These are phyloP conservation scores for Kodamaea plutei DNA, from an alignment of 1,139 yeast species.

Conservation along the genomic window DNA sequence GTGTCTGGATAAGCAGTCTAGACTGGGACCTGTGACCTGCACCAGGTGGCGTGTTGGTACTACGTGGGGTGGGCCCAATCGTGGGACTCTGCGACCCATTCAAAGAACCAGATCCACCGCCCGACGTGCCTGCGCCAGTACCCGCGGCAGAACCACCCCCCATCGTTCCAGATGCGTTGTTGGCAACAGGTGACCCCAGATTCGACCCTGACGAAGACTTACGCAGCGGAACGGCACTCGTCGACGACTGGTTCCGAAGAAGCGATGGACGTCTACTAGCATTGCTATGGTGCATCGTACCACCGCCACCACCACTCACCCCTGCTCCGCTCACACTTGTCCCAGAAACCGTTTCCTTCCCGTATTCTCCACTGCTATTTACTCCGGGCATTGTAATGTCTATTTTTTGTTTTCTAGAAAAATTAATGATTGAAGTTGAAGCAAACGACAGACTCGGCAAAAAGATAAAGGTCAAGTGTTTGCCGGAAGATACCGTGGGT, in stretches of 20 bases:
- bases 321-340: too few relatives aligned
- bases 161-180: background rate
- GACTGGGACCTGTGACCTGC: slow-evolving; percentile 16
- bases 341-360: too few relatives aligned
- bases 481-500: slow-evolving; percentile 82
- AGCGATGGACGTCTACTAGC: slow-evolving; percentile 14
- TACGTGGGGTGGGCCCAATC: background rate
- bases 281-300: slow-evolving; percentile 3
- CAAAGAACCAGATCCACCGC: too few relatives aligned
- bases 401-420: background rate
- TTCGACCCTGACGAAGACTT: slow-evolving; percentile 4
- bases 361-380: too few relatives aligned
- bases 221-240: slow-evolving; percentile 2
- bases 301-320: too few relatives aligned
- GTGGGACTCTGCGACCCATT: slow-evolving; percentile 1
- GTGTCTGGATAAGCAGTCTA: slow-evolving; percentile 19
- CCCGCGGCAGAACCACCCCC: background rate
- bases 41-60: slow-evolving; percentile 2
- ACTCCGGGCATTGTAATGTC: too few relatives aligned
- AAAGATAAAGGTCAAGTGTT: slow-evolving; percentile 80
- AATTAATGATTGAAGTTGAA: slow-evolving; percentile 14
- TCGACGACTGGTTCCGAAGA: slow-evolving; percentile 11
- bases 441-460: slow-evolving; percentile 62
- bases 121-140: too few relatives aligned
- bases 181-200: too few relatives aligned